Evolutionary conservation across 768 basidiomycete species (phyloP).

Genomic region (Tylopilus intermedius): DNA sequence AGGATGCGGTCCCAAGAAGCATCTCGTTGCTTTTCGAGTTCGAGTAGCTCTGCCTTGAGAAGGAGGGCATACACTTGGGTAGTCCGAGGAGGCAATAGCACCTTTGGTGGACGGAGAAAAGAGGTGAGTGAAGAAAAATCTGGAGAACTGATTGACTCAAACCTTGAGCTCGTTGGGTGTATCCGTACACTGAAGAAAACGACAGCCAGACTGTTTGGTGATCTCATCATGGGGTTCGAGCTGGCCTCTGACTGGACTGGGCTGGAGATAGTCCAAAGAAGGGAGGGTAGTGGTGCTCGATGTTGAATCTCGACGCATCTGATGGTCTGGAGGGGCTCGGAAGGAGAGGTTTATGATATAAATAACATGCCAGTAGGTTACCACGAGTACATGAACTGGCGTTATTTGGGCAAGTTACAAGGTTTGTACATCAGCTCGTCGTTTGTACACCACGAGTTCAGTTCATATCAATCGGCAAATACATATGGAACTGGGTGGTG

Average conservation of each 20-base stretch:
- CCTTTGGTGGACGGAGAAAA: conserved; percentile 34
- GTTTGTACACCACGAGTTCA: not conserved
- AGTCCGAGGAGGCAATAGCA: conserved; percentile 64
- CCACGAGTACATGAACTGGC: conserved; percentile 15
- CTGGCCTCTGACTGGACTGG: conserved; percentile 69
- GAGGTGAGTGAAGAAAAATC: not conserved
- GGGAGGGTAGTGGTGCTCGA: conserved; percentile 21
- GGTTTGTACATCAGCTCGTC: conserved; percentile 24
- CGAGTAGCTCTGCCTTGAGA: conserved; percentile 54
- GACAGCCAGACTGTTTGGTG: conserved; percentile 53
- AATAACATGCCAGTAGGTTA: conserved; percentile 2
- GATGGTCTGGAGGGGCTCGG: conserved; percentile 2
- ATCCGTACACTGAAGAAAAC: conserved; percentile 73
- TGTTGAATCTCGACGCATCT: conserved; percentile 24
- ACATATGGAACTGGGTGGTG: too few species aligned
- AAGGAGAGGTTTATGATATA: conserved; percentile 3
- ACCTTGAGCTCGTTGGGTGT: conserved; percentile 75
- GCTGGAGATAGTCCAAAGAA: conserved; percentile 51
- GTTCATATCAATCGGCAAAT: too few species aligned
- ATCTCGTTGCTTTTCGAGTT: conserved; percentile 52
- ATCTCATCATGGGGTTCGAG: conserved; percentile 58
- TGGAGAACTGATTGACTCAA: conserved; percentile 6
- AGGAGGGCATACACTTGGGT: conserved; percentile 63
- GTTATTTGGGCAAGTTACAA: conserved; percentile 18
- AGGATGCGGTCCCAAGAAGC: conserved; percentile 67